These are phyloP conservation scores for Taphrina betulina DNA, from an alignment of 1,139 yeast genomes.

Conservation along the genomic window DNA sequence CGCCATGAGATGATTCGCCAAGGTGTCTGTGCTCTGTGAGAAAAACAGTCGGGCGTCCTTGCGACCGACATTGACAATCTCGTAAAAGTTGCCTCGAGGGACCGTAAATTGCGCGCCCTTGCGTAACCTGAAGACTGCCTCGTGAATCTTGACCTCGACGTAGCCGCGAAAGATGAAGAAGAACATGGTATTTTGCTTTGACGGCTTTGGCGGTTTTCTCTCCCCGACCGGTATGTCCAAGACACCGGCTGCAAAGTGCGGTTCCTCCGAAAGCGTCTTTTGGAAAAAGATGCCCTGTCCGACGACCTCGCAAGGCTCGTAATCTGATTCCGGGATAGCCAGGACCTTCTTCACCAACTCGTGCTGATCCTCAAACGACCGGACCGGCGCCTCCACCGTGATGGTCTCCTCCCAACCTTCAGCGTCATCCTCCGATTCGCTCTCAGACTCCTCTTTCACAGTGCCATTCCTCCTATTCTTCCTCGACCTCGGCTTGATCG, in stretches of 20 bases:
- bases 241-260: slow-evolving; percentile 73
- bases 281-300: slow-evolving; percentile 50
- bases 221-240: slow-evolving; percentile 61
- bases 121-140: slow-evolving; percentile 59
- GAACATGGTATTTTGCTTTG: slow-evolving; percentile 67
- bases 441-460: slow-evolving; percentile 42
- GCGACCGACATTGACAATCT: slow-evolving; percentile 47
- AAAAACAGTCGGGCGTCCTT: slow-evolving; percentile 66
- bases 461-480: slow-evolving; percentile 42
- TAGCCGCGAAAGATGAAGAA: slow-evolving; percentile 73
- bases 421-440: slow-evolving; percentile 6
- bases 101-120: slow-evolving; percentile 78
- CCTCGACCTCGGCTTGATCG: slow-evolving; percentile 24
- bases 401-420: slow-evolving; percentile 24
- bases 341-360: slow-evolving; percentile 19
- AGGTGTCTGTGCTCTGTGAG: slow-evolving; percentile 61
- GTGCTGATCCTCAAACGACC: slow-evolving; percentile 16
- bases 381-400: slow-evolving; percentile 29
- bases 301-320: slow-evolving; percentile 27
- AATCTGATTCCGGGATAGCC: slow-evolving; percentile 23
- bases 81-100: slow-evolving; percentile 54
- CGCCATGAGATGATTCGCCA: slow-evolving; percentile 37
- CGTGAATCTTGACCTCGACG: slow-evolving; percentile 65
- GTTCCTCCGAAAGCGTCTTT: slow-evolving; percentile 64
- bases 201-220: slow-evolving; percentile 60